Evolutionary conservation across 495 filamentous ascomycete genomes (phyloP).

Genomic region (Xylaria intraflava): DNA sequence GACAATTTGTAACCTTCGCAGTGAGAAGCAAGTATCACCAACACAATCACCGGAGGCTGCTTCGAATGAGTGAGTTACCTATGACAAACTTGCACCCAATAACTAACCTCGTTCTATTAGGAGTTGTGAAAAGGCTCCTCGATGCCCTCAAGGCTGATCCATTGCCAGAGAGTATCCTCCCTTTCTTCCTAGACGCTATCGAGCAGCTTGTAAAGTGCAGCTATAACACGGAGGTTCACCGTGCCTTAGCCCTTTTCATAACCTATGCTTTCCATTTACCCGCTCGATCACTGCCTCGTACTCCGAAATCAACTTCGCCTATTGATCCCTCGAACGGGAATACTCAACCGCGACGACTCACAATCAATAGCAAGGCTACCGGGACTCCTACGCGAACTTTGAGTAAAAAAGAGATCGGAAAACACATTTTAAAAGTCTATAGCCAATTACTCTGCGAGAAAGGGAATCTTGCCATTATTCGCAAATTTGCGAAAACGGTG

Average conservation of each 20-base stretch:
- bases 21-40: constrained; percentile 79
- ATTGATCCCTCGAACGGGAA: constrained; percentile 26
- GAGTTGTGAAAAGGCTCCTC: constrained; percentile 80
- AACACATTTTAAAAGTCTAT: constrained; percentile 74
- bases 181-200: constrained; percentile 70
- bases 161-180: constrained; percentile 61
- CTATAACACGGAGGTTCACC: constrained; percentile 71
- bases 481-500: constrained; percentile 87
- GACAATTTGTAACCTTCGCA: constrained; percentile 80
- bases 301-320: constrained; percentile 38
- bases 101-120: constrained; percentile 37
- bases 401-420: constrained; percentile 58
- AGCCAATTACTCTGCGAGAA: constrained; percentile 73
- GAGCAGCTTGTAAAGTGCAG: constrained; percentile 70
- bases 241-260: constrained; percentile 85
- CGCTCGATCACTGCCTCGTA: constrained; percentile 41
- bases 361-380: constrained; percentile 19
- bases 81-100: constrained; percentile 4
- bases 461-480: constrained; percentile 58
- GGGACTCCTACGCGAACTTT: constrained; percentile 22
- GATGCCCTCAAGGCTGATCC: constrained; percentile 82
- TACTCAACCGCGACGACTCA: constrained; percentile 25
- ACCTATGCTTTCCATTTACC: constrained; percentile 82
- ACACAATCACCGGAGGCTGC: constrained; percentile 80
- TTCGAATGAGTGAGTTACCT: constrained; percentile 75